Evolutionary conservation across 352 stramenopile species (phyloP), one percentile per base, ranked within the genome.

Genomic region (Phytophthora constricta): DNA sequence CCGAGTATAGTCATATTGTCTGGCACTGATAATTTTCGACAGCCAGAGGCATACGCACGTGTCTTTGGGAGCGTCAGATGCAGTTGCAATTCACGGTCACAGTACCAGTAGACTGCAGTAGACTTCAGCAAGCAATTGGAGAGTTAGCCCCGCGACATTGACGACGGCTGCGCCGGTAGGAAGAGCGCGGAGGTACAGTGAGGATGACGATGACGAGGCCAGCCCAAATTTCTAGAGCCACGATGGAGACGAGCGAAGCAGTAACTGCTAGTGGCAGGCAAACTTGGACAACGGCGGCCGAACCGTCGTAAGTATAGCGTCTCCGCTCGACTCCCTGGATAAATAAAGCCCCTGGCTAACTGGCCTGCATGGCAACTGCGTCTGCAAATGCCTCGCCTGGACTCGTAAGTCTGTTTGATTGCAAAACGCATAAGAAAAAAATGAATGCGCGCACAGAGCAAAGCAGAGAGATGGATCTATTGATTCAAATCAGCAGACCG

Each of bases 141-240:
- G 10, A 45, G 42, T 62, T 67, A 72, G 26, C 45, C 52, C 53
- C 53, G 55, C 68, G 34, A 62, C 68, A 76, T 76, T 64, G 68
- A 76, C 68, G 58, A 76, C 58, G 60, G 50, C 68, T 49, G n/a
- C 28, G 53, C 63, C 64, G 55, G 39, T 39, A 47, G 47, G 27
- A 62, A 20, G 25, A 70, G 55, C 26, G 34, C 8, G 19, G 26
- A 10, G 42, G 34, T 50, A 54, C 37, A 55, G 57, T 48, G 37
- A 34, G 46, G 62, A 43, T 20, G 65, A n/a, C 47, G 55, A 65
- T 56, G 25, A 52, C 52, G 23, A 65, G 31, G 26, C 19, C 49
- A 70, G 23, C 48, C 53, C 37, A 33, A 23, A 16, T 13, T 53
- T 37, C 46, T 54, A 27, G 5, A 22, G 28, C 39, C 19, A 26